These are phyloP conservation scores for Dillenia turbinata DNA, from an alignment of 164 flowering plant species.

Conservation along the genomic window DNA sequence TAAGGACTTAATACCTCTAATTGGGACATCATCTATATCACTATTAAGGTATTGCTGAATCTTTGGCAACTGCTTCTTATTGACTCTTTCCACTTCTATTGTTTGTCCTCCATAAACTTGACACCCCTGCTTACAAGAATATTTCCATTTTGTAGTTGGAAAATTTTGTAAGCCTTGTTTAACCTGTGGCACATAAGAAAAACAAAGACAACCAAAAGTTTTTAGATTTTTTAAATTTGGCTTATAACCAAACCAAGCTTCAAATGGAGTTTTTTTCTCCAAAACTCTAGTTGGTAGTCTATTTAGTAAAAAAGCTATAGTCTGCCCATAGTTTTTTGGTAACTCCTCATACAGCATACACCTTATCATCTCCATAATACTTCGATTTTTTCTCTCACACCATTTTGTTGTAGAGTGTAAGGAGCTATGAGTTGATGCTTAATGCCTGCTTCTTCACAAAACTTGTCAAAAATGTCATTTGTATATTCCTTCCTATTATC, in stretches of 20 bases:
- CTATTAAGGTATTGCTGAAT: background rate
- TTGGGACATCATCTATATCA: background rate
- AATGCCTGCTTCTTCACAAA: constrained; percentile 3
- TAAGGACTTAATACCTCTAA: background rate
- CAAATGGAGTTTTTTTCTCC: background rate
- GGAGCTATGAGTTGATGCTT: background rate
- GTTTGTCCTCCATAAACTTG: constrained; percentile 1
- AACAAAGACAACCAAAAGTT: too few species aligned
- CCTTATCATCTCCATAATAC: constrained; percentile 2
- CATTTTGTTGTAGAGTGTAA: background rate
- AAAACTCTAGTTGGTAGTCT: too few species aligned
- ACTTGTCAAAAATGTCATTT: background rate
- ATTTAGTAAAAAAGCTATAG: background rate
- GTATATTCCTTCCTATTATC: constrained; percentile 2
- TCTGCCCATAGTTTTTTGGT: background rate
- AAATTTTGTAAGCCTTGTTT: too few species aligned
- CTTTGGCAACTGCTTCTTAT: background rate
- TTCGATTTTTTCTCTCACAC: too few species aligned
- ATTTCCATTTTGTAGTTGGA: background rate
- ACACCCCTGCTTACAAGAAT: constrained; percentile 2
- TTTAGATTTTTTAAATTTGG: too few species aligned
- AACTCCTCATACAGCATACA: constrained; percentile 1
- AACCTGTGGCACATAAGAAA: too few species aligned
- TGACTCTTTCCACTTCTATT: background rate
- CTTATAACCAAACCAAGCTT: too few species aligned